Evolutionary conservation across 2,329 filamentous ascomycete species (phyloP).

Genomic region (Hypoxylon sp.): DNA sequence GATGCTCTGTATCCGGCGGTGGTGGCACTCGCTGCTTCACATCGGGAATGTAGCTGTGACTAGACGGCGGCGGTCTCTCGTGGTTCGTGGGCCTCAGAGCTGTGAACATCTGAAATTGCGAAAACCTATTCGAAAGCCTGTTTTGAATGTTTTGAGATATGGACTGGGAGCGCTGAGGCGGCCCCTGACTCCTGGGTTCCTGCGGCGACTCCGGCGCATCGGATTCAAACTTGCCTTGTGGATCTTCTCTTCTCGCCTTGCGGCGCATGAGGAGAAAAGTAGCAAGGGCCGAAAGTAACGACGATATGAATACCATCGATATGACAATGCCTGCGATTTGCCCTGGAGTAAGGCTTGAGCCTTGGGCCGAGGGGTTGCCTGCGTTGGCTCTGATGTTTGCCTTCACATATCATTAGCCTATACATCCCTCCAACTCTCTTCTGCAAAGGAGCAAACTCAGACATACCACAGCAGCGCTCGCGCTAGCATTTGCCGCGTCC

Average conservation of each 20-base stretch:
- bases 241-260: slow-evolving; percentile 7
- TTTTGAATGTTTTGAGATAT: slow-evolving; percentile 3
- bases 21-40: slow-evolving; percentile 24
- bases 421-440: neutral
- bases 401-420: neutral
- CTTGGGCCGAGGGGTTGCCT: neutral
- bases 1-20: slow-evolving; percentile 22
- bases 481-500: slow-evolving; percentile 26
- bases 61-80: neutral
- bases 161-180: neutral
- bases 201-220: slow-evolving; percentile 13
- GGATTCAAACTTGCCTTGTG: slow-evolving; percentile 6
- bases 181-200: slow-evolving; percentile 3
- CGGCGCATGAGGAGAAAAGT: slow-evolving; percentile 42
- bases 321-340: slow-evolving; percentile 37
- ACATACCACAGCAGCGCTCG: slow-evolving; percentile 32
- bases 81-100: neutral
- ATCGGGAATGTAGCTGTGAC: slow-evolving; percentile 21
- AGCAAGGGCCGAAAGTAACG: slow-evolving; percentile 32
- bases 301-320: slow-evolving; percentile 26
- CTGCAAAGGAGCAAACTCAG: neutral
- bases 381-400: slow-evolving; percentile 28
- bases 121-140: slow-evolving; percentile 9
- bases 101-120: slow-evolving; percentile 15
- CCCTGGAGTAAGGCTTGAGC: slow-evolving; percentile 33